Base-by-base conservation (phyloP, 169 alveolate species). In the Cyclospora cayetanensis region DNA sequence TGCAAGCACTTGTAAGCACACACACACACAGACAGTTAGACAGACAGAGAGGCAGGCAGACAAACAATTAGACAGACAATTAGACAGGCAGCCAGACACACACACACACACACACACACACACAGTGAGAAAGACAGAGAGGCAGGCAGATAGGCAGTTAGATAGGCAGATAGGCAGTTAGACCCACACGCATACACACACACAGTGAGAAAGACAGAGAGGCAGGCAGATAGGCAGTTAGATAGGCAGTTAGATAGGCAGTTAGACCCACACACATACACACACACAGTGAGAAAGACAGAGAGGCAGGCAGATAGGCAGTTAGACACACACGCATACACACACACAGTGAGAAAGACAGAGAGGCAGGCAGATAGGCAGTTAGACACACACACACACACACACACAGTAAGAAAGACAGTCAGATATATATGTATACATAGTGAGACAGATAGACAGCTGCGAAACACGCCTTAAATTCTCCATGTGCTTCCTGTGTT, bases 1-100 rank as follows among this genome's bases (percentile, higher is more conserved):
- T 70, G 25, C n/a, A 46, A 25, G 85, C 92, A 9, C 35, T 82
- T 37, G 90, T 82, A 34, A 82, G 74, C 41, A n/a, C n/a, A n/a
- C n/a, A n/a, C n/a, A n/a, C n/a, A n/a, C n/a, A n/a, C n/a, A n/a
- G n/a, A n/a, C n/a, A n/a, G n/a, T n/a, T n/a, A n/a, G n/a, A 46
- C 60, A 46, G 15, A 46, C 60, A 46, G n/a, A 46, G n/a, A 46
- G n/a, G 15, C 60, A 11, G n/a, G 60, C 60, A 46, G n/a, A 46
- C 60, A 46, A 46, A 46, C 60, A 46, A 46, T 11, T n/a, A 46
- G n/a, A n/a, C n/a, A n/a, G n/a, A n/a, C n/a, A n/a, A n/a, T n/a
- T n/a, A n/a, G n/a, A n/a, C n/a, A 5, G 34, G 35, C n/a, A 5
- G 31, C 12, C 27, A 12, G 12, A 31, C 27, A 60, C 27, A 22